Base-by-base conservation (phyloP, 331 rosid species). In the Rhamnella rubrinervis region DNA sequence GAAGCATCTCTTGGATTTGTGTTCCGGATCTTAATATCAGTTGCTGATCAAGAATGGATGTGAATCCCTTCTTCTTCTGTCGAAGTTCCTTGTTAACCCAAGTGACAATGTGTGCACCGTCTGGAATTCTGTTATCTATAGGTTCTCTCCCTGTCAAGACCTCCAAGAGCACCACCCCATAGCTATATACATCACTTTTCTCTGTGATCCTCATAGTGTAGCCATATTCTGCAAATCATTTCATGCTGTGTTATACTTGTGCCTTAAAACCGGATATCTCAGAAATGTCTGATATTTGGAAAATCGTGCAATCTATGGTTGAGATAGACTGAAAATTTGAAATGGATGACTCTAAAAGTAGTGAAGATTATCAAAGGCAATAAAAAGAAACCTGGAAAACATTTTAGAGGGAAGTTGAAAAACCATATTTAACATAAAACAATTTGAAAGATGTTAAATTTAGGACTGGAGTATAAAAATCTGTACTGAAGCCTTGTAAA, bases 131-230 rank as follows among this genome's bases (percentile, higher is more conserved):
- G 76, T 67, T 66, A 72, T 90, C 93, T 16, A 81, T 86, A 59
- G 98, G 97, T 55, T 87, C 85, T 83, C 79, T 90, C 47, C 97
- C 97, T 0, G 97, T 93, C 63, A 93, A 72, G 60, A 88, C 70
- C 88, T 93, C 98, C 17, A 93, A 80, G 20, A 93, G 87, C 71
- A 93, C 92, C 49, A 93, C 95, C 5, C 98, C 98, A 21, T 83
- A 93, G 79, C 98, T 93, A 61, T 93, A 93, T 73, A 93, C 98
- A 75, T 93, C 98, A 68, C 98, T 90, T 73, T 90, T 93, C 77
- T 84, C 97, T 61, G 98, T 93, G 88, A 93, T 90, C 85, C 88
- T 87, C 80, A 85, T 77, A 76, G 96, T 93, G 85, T 93, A 93
- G 74, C 97, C 98, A 78, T 90, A 90, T 71, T 93, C 98, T 93